Base-by-base conservation (phyloP, 768 basidiomycete genomes). In the Pleurotus ostreatus region DNA sequence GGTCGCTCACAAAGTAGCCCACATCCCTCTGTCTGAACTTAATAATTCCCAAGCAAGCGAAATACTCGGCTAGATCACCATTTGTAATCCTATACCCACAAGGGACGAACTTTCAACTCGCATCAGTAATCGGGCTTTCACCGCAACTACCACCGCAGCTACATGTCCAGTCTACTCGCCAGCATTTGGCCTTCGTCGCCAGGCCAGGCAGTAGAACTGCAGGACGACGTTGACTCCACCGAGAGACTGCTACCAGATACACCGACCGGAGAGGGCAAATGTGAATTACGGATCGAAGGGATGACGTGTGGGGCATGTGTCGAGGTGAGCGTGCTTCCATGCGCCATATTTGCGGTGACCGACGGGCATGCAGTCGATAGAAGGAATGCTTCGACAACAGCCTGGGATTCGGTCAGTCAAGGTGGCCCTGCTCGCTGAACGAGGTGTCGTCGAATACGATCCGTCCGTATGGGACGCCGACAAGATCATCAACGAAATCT, bases 401-500 rank as follows among this genome's bases (percentile, higher is more conserved):
- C 74, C 84, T n/a, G 97, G 97, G n/a, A 94, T 99, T 49, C 73
- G 85, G 59, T 90, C 88, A 9, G 73, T 97, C 59, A 93, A 94
- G 66, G 94, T 99, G n/a, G 95, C 95, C 20, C 80, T 99, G n/a
- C 80, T 99, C 22, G 93, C 97, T 11, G 96, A 99, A 70, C 86
- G 96, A 12, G 96, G 87, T 3, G 80, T 92, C 46, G 75, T 99
- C 60, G 94, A 96, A 68, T 99, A 89, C 64, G 94, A 98, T 63
- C 84, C 91, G 1, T 65, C 73, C 0, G 65, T 74, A n/a, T 99
- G 97, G 97, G 81, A 78, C 34, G 71, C 83, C 7, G 89, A 86
- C 46, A 93, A 89, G 68, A 80, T 99, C 53, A 76, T 92, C 34
- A 80, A 74, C 51, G 94, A 94, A 80, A 92, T 96, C 57, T 88